Evolutionary conservation across 495 filamentous ascomycete species (phyloP), one percentile per base, ranked within the genome.

Genomic region (Terfezia boudieri): DNA sequence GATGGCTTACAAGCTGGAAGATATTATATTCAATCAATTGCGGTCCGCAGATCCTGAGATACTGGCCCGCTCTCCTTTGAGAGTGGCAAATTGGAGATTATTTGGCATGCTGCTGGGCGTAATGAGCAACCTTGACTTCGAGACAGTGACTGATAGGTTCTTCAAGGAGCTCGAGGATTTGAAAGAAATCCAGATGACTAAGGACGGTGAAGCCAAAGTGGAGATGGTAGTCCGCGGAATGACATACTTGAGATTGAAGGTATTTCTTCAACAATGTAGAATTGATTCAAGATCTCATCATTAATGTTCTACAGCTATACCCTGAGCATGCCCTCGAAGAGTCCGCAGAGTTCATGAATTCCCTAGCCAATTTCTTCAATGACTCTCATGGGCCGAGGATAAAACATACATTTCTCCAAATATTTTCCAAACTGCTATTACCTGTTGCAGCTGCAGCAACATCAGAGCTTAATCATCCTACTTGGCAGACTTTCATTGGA

Each of bases 341-440:
- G 55, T 84, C 88, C 4, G 95, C 89, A 65, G 82, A 86, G 55
- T 94, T 92, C 58, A 78, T 99, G 71, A 73, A 78, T 20, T 77
- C 78, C 0, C 69, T 95, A 17, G 85, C 82, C 22, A 80, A 81
- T 36, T 74, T 92, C 37, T 95, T 95, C 68, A 73, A 77, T 50
- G 80, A 78, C 58, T 81, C 84, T 10, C 86, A 94, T 59, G 90
- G 90, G 7, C 81, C 81, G 55, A 79, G 78, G 35, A 79, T 94
- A 57, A 99, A 96, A 62, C 80, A 88, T 58, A 85, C 87, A 22
- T 99, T 94, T 61, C 95, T 89, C 67, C 82, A 88, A 61, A 77
- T 93, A 7, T 74, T 96, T 57, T 86, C 86, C 58, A 84, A 82
- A 55, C 73, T 96, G 10, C 67, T 96, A 36, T 77, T 94, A n/a